Evolutionary conservation across 257 asterid genomes (phyloP).

Genomic region (Solanum acaule): DNA sequence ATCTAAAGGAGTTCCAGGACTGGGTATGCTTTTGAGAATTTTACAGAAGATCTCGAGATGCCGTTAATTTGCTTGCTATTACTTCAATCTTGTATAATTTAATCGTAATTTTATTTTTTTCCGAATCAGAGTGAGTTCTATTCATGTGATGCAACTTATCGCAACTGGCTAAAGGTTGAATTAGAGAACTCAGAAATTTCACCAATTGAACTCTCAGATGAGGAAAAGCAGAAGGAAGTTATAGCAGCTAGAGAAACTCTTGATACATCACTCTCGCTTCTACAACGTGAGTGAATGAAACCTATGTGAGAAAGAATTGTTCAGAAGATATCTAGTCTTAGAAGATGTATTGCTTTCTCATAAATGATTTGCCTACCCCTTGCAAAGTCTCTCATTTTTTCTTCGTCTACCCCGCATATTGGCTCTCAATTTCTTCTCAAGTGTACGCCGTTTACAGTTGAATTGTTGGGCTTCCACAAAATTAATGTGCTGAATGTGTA

Average conservation of each 20-base stretch:
- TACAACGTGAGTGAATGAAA: conserved; percentile 46
- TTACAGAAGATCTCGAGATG: neutral
- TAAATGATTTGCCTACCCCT: neutral
- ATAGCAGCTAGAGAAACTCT: conserved; percentile 73
- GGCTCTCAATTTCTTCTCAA: neutral
- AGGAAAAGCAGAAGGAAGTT: conserved; percentile 63
- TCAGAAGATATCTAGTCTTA: neutral
- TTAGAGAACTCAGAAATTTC: conserved; percentile 64
- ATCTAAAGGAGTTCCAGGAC: conserved; percentile 85
- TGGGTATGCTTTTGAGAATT: conserved; percentile 56
- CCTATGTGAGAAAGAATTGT: neutral
- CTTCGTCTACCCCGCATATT: neutral
- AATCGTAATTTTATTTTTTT: neutral
- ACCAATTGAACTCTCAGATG: conserved; percentile 58
- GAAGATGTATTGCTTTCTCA: neutral
- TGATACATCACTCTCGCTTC: conserved; percentile 46
- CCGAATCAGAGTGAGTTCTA: conserved; percentile 74
- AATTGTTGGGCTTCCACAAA: neutral
- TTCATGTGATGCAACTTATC: conserved; percentile 92
- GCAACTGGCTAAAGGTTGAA: conserved; percentile 79
- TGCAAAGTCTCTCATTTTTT: neutral
- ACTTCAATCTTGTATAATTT: conserved; percentile 10
- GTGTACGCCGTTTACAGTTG: neutral
- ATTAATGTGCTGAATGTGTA: conserved; percentile 1
- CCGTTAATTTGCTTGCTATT: conserved; percentile 1